A percentile compares a stretch with the other conserved stretches of the same genome.
These are phyloP conservation scores for Priceomyces carsonii DNA, from an alignment of 805 yeast genomes.

Conservation along the genomic window DNA sequence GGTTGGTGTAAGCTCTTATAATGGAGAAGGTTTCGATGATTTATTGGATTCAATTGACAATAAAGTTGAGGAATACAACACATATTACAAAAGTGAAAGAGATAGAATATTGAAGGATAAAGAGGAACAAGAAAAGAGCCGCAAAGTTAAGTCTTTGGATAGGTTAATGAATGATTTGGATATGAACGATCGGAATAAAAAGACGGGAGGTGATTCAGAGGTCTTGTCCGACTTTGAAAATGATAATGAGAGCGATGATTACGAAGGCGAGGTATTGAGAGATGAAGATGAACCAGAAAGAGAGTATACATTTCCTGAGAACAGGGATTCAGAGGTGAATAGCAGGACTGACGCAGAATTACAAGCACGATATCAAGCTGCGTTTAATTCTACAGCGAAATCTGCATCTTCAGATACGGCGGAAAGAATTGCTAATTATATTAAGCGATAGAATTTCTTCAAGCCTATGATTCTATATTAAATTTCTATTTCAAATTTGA, in stretches of 20 bases:
- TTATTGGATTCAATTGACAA: slow-evolving; percentile 81
- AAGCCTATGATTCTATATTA: slow-evolving; percentile 4
- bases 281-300: slow-evolving; percentile 51
- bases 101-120: slow-evolving; percentile 77
- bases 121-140: slow-evolving; percentile 68
- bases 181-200: slow-evolving; percentile 40
- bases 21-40: slow-evolving; percentile 94
- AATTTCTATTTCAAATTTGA: background rate
- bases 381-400: slow-evolving; percentile 64
- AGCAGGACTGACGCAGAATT: slow-evolving; percentile 49
- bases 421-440: slow-evolving; percentile 69
- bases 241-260: slow-evolving; percentile 50
- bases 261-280: slow-evolving; percentile 47
- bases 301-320: slow-evolving; percentile 72
- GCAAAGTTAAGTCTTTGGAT: slow-evolving; percentile 69
- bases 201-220: slow-evolving; percentile 36
- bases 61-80: slow-evolving; percentile 85
- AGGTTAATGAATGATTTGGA: slow-evolving; percentile 88
- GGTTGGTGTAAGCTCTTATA: slow-evolving; percentile 87
- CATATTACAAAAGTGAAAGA: slow-evolving; percentile 81
- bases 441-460: slow-evolving; percentile 34
- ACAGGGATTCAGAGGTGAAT: slow-evolving; percentile 60
- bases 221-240: slow-evolving; percentile 56
- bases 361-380: slow-evolving; percentile 71
- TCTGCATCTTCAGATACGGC: slow-evolving; percentile 66